Evolutionary conservation across 129 eudicot genomes (phyloP), one percentile per base, ranked within the genome.

Genomic region (Mikania micrantha): DNA sequence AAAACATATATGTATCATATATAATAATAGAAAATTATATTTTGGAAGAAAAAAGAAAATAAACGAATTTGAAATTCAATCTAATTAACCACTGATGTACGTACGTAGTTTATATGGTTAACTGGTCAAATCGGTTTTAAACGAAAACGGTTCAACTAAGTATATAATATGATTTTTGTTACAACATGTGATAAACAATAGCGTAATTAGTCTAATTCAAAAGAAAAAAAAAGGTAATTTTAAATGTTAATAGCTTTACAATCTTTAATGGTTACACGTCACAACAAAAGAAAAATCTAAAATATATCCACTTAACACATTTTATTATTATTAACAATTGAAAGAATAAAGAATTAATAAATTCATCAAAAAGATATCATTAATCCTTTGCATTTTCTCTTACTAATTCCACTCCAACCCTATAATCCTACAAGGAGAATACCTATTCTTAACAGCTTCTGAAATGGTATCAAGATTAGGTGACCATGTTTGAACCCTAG

Each of bases 401-500:
- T 75, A 78, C 15, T 64, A 53, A 38, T 75, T 72, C 81, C 79
- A 66, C 45, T 32, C 3, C 2, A 32, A 32, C 70, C 92, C 88
- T 13, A 81, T 60, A 7, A 83, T 72, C 42, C 85, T 81, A 15
- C 74, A 69, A 15, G 97, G 93, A 19, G 95, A 81, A 83, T 72
- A 72, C 84, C 90, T 80, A 28, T 61, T 67, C 72, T 35, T 67
- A 57, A 79, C 87, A 39, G 49, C 64, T 75, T 91, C 97, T 2
- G 90, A 82, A 72, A 87, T 85, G 9, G 97, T 85, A 70, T 87
- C 93, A 3, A 91, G 85, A 39, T 81, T 85, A 2, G 95, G 97
- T 4, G 97, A 91, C 97, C 97, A 91, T 24, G 42, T 41, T 69
- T 87, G 90, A 41, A 67, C 95, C 60, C 67, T 85, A 9, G 82